Evolutionary conservation across 176 grass and related monocot species (phyloP).

Genomic region (Paspalum notatum): DNA sequence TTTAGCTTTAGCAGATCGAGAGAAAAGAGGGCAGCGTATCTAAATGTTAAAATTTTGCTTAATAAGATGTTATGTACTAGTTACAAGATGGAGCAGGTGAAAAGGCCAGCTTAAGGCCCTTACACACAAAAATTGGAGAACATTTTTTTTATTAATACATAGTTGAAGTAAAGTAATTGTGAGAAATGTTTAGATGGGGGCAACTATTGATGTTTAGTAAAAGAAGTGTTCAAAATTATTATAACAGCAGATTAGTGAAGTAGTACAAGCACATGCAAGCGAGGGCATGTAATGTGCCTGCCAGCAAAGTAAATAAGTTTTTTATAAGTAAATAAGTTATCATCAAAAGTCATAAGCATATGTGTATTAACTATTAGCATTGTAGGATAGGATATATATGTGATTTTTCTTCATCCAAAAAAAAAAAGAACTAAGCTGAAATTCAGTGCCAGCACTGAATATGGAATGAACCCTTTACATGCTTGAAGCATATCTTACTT

Average conservation of each 20-base stretch:
- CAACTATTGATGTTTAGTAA: background rate
- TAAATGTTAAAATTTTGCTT: background rate
- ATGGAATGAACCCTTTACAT: background rate
- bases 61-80: background rate
- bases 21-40: background rate
- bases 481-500: constrained; percentile 19
- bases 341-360: background rate
- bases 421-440: background rate
- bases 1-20: background rate
- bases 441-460: constrained; percentile 5
- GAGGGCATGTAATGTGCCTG: constrained; percentile 89
- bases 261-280: constrained; percentile 41
- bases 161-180: background rate
- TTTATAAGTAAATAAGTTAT: constrained; percentile 27
- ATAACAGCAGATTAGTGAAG: background rate
- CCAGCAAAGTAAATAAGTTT: no score
- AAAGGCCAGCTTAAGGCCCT: no score
- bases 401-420: background rate
- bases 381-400: background rate
- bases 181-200: background rate
- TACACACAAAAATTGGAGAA: background rate
- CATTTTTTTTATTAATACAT: constrained; percentile 3
- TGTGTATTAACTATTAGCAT: constrained; percentile 21
- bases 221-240: background rate
- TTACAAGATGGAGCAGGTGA: no score